Evolutionary conservation across 2,329 filamentous ascomycete genomes (phyloP), one percentile per base, ranked within the genome.

Genomic region (Amesomyces nigricolor): DNA sequence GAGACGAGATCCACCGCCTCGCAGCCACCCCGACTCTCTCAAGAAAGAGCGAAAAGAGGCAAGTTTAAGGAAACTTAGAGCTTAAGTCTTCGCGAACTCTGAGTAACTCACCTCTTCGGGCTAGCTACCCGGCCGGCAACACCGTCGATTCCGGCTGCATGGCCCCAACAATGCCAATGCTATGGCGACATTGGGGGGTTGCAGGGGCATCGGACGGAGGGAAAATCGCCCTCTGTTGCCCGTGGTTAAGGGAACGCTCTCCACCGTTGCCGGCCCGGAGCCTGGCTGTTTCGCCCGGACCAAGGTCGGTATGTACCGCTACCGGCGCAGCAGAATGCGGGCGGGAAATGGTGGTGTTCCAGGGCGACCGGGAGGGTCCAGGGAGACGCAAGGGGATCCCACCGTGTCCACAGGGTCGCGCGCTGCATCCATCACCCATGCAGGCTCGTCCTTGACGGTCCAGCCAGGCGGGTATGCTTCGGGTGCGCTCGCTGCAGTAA

Each of bases 401-500:
- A 22, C 22, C 22, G 22, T 49, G 54, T 53, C 57, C 59, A 57
- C 59, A 35, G 14, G 26, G 10, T 26, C 40, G 9, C 43, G 38
- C 19, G 42, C 54, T 57, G 51, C 57, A 62, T 53, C 56, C 57
- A 54, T 58, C 49, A 59, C 52, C 57, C 58, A 62, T 64, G 57
- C 57, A 56, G 35, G 55, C 48, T 54, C 53, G 53, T 43, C 51
- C 50, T 22, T 5, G 22, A 26, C 22, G 22, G 22, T 56, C 56
- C 51, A 47, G 57, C 57, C 54, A 50, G 58, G 58, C 62, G 57
- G 56, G 54, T 62, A 58, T 59, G 51, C 49, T 54, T 54, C 51
- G 62, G 32, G 58, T 58, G 54, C 52, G 60, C 56, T 51, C 56
- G 61, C 49, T 57, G 60, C 53, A 54, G 57, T 56, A 61, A 61